Base-by-base conservation (phyloP, 441 rosid genomes). In the Hura crepitans region DNA sequence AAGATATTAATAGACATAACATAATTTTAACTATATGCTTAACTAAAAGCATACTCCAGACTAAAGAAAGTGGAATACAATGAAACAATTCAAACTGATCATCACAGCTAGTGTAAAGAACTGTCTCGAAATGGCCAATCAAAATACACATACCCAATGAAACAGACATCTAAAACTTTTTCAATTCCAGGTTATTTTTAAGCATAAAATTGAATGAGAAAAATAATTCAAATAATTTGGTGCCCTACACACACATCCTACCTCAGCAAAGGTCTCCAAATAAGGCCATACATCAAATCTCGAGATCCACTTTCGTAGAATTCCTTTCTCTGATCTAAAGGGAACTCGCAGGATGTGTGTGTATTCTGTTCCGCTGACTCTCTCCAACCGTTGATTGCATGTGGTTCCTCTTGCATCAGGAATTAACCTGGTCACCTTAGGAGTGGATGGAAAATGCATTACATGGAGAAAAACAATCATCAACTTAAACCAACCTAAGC, bases 231-330 rank as follows among this genome's bases (percentile, higher is more conserved):
- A 39, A 31, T 59, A 37, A 37, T 25, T 35, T 0, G 33, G 47
- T 57, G 53, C 2, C 13, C 6, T 59, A 15, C 51, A 54, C 0
- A 37, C 18, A 46, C 46, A 63, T 47, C 58, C 39, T 85, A 95
- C 99, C 93, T 87, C 85, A 69, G 99, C 86, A 86, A 68, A 95
- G 66, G 76, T 87, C 86, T 95, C 98, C 73, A 95, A 81, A 72
- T 89, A 92, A 65, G 99, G 99, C 99, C 99, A 95, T 28, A 95
- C 88, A 72, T 92, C 98, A 79, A 95, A 95, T 79, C 99, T 92
- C 63, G 99, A 95, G 78, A 95, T 88, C 98, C 97, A 95, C 64
- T 90, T 86, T 62, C 86, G 91, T 70, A 92, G 95, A 75, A 90
- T 84, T 25, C 99, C 99, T 35, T 89, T 82, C 43, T 92, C 92